Evolutionary conservation across 805 yeast genomes (phyloP).

Genomic region (Suhomyces xylopsoci): DNA sequence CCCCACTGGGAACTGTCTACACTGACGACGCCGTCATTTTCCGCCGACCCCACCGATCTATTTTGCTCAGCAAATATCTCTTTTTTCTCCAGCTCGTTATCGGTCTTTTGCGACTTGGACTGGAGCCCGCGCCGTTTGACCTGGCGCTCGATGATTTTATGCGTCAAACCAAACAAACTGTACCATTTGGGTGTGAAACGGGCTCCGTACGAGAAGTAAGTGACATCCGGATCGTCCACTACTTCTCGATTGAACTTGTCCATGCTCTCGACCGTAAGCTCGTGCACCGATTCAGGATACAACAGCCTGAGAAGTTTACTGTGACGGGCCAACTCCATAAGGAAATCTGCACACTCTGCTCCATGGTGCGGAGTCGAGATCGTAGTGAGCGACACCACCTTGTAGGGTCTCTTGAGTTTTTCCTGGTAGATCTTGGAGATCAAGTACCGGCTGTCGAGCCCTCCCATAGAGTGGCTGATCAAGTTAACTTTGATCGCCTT

Average conservation of each 20-base stretch:
- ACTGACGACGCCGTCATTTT: conserved; percentile 85
- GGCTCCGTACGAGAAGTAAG: conserved; percentile 85
- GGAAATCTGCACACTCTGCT: conserved; percentile 74
- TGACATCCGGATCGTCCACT: conserved; percentile 56
- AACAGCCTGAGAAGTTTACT: conserved; percentile 13
- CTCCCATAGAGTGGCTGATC: conserved; percentile 94
- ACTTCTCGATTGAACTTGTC: conserved; percentile 51
- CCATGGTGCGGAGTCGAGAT: conserved; percentile 89
- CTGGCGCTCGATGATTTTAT: conserved; percentile 52
- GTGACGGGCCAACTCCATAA: conserved; percentile 35
- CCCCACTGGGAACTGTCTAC: conserved; percentile 84
- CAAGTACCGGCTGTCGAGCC: conserved; percentile 76
- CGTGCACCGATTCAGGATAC: conserved; percentile 46
- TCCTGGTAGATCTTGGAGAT: conserved; percentile 51
- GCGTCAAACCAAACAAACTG: conserved; percentile 59
- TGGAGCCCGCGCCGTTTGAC: conserved; percentile 2
- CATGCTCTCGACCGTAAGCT: conserved; percentile 60
- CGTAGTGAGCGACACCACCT: conserved; percentile 76
- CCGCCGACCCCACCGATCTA: conserved; percentile 22
- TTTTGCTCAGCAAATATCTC: neutral
- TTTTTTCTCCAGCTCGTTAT: neutral
- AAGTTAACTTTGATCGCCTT: conserved; percentile 57
- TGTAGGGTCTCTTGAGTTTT: conserved; percentile 31
- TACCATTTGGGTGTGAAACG: conserved; percentile 59
- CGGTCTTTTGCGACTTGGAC: neutral